Percentiles rank a stretch among this genome's conserved stretches.
Conservation (phyloP, 169 alveolate species). For the Plasmodium vinckei region DNA sequence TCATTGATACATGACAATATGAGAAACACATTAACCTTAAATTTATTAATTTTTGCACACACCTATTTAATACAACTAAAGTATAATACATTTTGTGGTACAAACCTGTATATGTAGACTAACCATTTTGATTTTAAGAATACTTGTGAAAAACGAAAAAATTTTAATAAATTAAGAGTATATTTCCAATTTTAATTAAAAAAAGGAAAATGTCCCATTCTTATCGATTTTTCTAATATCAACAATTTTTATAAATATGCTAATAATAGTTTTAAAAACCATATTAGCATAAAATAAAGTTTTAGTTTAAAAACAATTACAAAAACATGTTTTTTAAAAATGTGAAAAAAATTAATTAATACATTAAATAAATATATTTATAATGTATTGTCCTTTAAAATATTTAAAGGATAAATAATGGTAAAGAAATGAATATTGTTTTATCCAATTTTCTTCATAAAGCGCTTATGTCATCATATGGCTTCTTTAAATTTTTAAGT, state of each 20-base stretch:
- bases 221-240: conserved; percentile 2
- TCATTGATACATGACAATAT: no score
- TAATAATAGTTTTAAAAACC: no score
- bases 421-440: not conserved
- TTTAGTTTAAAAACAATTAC: conserved; percentile 8
- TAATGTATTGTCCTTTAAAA: not conserved
- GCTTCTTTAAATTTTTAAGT: conserved; percentile 41
- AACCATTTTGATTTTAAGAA: no score
- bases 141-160: no score
- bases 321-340: conserved; percentile 16
- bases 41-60: no score
- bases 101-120: no score
- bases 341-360: not conserved
- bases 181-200: no score
- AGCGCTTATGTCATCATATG: conserved; percentile 76
- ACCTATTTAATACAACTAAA: no score
- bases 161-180: no score
- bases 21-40: no score
- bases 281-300: not conserved
- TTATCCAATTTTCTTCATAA: conserved; percentile 11
- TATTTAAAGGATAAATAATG: not conserved
- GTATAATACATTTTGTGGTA: no score
- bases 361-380: not conserved
- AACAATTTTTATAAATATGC: no score
- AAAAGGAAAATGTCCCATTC: not conserved